Percentiles rank a stretch among this genome's conserved stretches.
phyloP scores from a whole-genome alignment of 1,284 basidiomycete species.

The Vanrija sp. region DNA sequence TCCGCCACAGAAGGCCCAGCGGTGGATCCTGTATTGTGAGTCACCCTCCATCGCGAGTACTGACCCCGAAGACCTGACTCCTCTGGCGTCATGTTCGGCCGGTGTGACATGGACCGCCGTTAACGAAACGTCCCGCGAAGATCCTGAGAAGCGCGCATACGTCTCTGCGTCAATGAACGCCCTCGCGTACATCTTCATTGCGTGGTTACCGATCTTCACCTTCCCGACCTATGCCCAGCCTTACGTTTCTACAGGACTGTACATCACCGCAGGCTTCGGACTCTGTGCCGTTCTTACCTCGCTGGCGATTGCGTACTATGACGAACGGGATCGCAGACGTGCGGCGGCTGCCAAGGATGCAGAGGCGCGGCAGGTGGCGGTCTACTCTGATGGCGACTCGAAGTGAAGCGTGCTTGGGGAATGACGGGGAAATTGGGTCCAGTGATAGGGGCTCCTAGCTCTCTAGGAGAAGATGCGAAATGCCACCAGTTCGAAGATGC shows the following conservation, averaged over 20 bases:
- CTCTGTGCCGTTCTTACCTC: conserved; percentile 15
- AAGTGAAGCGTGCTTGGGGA: too few relatives aligned
- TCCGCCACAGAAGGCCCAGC: conserved; percentile 15
- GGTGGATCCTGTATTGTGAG: conserved; percentile 29
- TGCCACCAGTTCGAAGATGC: too few relatives aligned
- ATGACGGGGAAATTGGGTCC: too few relatives aligned
- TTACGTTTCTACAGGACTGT: conserved; percentile 26
- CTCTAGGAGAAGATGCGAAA: too few relatives aligned
- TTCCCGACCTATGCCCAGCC: conserved; percentile 30
- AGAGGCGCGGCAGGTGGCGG: neutral
- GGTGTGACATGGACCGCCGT: conserved; percentile 27
- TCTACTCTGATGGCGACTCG: too few relatives aligned
- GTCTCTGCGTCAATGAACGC: conserved; percentile 31
- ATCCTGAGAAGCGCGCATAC: conserved; percentile 32
- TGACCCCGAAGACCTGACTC: conserved; percentile 17
- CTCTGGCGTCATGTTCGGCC: conserved; percentile 15
- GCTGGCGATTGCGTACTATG: conserved; percentile 24
- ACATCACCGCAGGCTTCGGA: conserved; percentile 25
- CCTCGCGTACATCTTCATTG: conserved; percentile 30
- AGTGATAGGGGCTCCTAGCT: too few relatives aligned
- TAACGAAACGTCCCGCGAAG: conserved; percentile 26
- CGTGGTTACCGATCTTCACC: conserved; percentile 33
- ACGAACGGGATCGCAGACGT: conserved; percentile 18
- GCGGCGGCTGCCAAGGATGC: neutral
- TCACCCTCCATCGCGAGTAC: neutral